Percentiles rank a stretch among this genome's conserved stretches.
Evolutionary conservation across 164 flowering plant genomes (phyloP).

Genomic region (Liquidambar formosana): DNA sequence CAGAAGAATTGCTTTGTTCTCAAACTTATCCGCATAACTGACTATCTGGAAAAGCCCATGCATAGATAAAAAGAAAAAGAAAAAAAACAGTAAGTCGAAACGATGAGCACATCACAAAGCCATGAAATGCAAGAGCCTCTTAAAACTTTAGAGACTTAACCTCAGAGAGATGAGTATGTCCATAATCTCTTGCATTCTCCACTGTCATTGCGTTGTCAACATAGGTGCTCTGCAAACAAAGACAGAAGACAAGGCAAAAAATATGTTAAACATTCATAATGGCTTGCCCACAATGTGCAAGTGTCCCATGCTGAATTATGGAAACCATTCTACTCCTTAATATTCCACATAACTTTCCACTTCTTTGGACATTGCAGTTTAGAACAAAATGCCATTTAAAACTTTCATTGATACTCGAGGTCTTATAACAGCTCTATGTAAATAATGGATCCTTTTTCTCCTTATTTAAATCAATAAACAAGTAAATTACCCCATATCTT

Average conservation of each 20-base stretch:
- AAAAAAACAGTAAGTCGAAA: neutral
- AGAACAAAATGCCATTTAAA: neutral
- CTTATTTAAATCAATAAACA: too few relatives aligned
- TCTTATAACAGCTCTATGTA: neutral
- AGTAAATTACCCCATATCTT: too few relatives aligned
- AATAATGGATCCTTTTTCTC: neutral
- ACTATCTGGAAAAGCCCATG: slow-evolving; percentile 48
- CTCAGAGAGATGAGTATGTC: slow-evolving; percentile 90
- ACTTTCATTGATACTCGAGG: neutral
- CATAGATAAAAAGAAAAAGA: neutral
- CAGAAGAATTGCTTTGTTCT: slow-evolving; percentile 85
- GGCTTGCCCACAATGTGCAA: neutral
- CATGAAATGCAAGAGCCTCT: neutral
- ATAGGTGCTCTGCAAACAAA: slow-evolving; percentile 68
- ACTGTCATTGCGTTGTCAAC: slow-evolving; percentile 49
- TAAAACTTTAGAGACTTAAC: slow-evolving; percentile 29
- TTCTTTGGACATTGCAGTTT: neutral
- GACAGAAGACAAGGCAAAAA: neutral
- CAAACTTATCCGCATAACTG: slow-evolving; percentile 55
- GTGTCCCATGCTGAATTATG: neutral
- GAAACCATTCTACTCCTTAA: neutral
- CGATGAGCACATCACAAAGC: neutral
- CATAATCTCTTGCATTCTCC: slow-evolving; percentile 89
- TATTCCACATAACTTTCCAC: neutral
- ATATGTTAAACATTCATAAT: neutral